Evolutionary conservation across 257 asterid genomes (phyloP).

Genomic region (Ballota nigra): DNA sequence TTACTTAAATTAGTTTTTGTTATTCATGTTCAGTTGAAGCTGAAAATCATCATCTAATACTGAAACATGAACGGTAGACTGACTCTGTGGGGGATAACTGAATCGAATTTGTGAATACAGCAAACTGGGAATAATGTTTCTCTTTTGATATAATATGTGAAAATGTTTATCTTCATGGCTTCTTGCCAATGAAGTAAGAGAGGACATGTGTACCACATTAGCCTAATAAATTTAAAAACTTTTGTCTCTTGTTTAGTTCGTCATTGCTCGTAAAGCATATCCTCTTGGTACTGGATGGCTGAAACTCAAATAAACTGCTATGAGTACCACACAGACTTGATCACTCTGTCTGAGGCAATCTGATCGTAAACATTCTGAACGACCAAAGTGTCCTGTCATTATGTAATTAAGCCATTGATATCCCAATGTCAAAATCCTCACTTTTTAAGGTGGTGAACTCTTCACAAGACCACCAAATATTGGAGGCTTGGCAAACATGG

Average conservation of each 20-base stretch:
- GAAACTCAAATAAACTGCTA: neutral
- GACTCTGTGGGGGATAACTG: neutral
- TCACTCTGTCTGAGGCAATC: constrained; percentile 4
- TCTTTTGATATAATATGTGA: neutral
- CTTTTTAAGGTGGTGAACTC: neutral
- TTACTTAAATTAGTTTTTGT: neutral
- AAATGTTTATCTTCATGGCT: neutral
- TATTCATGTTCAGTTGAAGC: constrained; percentile 7
- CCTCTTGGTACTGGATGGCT: neutral
- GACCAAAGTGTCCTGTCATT: neutral
- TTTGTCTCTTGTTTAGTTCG: neutral
- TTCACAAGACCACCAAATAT: neutral
- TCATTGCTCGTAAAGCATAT: neutral
- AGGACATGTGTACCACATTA: neutral
- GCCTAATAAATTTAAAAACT: neutral
- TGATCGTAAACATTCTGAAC: neutral
- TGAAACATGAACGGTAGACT: neutral
- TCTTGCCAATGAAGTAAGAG: neutral
- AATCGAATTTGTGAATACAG: neutral
- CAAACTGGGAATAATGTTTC: neutral
- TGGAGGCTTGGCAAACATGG: neutral
- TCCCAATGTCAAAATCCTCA: neutral
- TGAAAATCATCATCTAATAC: neutral
- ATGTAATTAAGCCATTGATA: neutral
- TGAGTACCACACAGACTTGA: neutral